These are phyloP conservation scores for Tuber aestivum DNA, from an alignment of 495 filamentous ascomycete genomes.

Conservation along the genomic window DNA sequence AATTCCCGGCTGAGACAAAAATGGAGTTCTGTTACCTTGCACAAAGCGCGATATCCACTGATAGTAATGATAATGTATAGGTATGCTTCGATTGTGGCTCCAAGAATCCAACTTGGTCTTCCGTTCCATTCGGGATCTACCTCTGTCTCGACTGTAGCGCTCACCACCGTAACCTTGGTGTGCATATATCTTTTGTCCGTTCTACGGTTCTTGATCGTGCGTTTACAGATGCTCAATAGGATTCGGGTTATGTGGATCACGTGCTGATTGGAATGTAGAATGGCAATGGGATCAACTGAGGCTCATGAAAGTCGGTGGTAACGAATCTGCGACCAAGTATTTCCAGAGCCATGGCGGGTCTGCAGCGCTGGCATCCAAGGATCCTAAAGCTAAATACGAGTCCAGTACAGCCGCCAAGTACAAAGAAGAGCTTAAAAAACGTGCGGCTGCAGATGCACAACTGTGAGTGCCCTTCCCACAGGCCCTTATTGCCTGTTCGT, in stretches of 20 bases:
- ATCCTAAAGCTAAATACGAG: slow-evolving; percentile 92
- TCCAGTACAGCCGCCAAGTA: slow-evolving; percentile 86
- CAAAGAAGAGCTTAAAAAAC: slow-evolving; percentile 84
- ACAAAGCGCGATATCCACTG: background rate
- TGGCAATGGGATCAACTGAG: slow-evolving; percentile 99
- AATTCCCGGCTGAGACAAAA: background rate
- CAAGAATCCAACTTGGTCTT: slow-evolving; percentile 98
- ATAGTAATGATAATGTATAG: slow-evolving; percentile 46
- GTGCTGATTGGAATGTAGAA: slow-evolving; percentile 53
- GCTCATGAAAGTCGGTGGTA: slow-evolving; percentile 97
- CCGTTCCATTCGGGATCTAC: slow-evolving; percentile 94
- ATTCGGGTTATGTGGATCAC: background rate
- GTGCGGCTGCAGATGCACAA: slow-evolving; percentile 70
- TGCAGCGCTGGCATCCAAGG: slow-evolving; percentile 89
- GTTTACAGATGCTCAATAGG: slow-evolving; percentile 38
- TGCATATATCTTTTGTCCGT: slow-evolving; percentile 95
- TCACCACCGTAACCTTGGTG: slow-evolving; percentile 83
- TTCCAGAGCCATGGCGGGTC: slow-evolving; percentile 94
- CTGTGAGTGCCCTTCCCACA: slow-evolving; percentile 54
- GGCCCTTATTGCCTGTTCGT: slow-evolving; percentile 7
- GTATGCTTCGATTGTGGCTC: slow-evolving; percentile 95
- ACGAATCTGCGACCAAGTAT: slow-evolving; percentile 95
- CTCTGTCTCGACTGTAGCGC: slow-evolving; percentile 95
- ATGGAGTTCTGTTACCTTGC: background rate
- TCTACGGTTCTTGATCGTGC: slow-evolving; percentile 97